A percentile compares a stretch with the other conserved stretches of the same genome.
Conservation (phyloP, 169 alveolate genomes). For the Plasmodium fragile region DNA sequence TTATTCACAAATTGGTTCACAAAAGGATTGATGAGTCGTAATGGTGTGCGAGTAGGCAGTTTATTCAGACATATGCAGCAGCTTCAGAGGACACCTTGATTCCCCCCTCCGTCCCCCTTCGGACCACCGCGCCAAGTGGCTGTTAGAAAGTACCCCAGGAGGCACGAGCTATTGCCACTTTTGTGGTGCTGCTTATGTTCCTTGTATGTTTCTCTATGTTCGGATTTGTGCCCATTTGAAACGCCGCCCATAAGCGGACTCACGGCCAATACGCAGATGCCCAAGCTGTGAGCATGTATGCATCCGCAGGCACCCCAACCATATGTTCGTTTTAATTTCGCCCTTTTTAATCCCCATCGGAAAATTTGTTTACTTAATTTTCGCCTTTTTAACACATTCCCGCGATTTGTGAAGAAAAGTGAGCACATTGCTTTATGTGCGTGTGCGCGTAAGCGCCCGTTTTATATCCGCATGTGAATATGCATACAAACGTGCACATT, state of each 20-base stretch:
- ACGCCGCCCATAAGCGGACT: background rate
- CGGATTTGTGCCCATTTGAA: background rate
- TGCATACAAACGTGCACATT: background rate
- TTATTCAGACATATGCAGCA: background rate
- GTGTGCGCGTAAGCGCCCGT: background rate
- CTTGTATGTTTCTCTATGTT: background rate
- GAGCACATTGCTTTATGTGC: background rate
- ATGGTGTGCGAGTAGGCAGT: background rate
- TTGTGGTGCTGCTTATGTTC: background rate
- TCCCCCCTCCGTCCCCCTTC: background rate
- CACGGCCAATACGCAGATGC: background rate
- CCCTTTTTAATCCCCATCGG: conserved; percentile 14
- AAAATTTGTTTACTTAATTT: conserved; percentile 44
- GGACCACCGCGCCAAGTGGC: background rate
- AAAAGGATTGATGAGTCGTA: conserved; percentile 70
- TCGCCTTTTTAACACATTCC: conserved; percentile 19
- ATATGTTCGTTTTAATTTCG: conserved; percentile 24
- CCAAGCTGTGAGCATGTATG: background rate
- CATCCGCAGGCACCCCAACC: background rate
- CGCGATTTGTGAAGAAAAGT: background rate
- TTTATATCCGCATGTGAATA: background rate
- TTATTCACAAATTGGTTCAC: conserved; percentile 74
- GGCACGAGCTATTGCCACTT: background rate
- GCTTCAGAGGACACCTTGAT: conserved; percentile 9
- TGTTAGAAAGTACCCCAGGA: background rate